Evolutionary conservation across 768 basidiomycete genomes (phyloP).

Genomic region (Phylloporus sp.): DNA sequence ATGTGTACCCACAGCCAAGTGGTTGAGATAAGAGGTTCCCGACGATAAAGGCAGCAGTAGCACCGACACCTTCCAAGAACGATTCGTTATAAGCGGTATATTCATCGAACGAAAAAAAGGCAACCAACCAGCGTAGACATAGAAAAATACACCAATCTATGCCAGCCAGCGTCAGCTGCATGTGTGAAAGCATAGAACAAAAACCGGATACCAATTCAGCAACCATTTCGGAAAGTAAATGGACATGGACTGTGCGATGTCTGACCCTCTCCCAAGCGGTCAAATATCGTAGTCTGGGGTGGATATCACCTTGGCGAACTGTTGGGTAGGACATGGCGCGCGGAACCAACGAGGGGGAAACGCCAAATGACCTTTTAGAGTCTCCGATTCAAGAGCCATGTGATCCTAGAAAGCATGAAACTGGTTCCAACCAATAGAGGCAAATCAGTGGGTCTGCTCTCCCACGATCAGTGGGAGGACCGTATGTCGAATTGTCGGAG

Average conservation of each 20-base stretch:
- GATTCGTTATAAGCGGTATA: neutral
- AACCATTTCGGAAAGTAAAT: slow-evolving; percentile 55
- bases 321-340: slow-evolving; percentile 22
- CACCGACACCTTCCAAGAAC: slow-evolving; percentile 44
- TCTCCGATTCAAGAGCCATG: neutral
- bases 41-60: slow-evolving; percentile 47
- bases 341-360: neutral
- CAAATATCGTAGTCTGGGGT: slow-evolving; percentile 37
- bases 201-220: slow-evolving; percentile 50
- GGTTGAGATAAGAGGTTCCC: slow-evolving; percentile 42
- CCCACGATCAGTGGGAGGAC: too few species aligned
- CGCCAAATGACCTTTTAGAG: neutral
- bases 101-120: neutral
- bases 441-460: too few species aligned
- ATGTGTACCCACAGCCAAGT: slow-evolving; percentile 45
- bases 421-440: neutral
- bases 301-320: slow-evolving; percentile 42
- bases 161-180: slow-evolving; percentile 1
- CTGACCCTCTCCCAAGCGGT: slow-evolving; percentile 48
- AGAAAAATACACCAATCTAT: slow-evolving; percentile 65
- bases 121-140: slow-evolving; percentile 45
- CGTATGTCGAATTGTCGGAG: neutral
- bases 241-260: slow-evolving; percentile 36
- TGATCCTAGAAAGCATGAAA: neutral
- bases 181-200: neutral